phyloP scores from a whole-genome alignment of 2,329 filamentous ascomycete species.

The Fusarium lateritium region DNA sequence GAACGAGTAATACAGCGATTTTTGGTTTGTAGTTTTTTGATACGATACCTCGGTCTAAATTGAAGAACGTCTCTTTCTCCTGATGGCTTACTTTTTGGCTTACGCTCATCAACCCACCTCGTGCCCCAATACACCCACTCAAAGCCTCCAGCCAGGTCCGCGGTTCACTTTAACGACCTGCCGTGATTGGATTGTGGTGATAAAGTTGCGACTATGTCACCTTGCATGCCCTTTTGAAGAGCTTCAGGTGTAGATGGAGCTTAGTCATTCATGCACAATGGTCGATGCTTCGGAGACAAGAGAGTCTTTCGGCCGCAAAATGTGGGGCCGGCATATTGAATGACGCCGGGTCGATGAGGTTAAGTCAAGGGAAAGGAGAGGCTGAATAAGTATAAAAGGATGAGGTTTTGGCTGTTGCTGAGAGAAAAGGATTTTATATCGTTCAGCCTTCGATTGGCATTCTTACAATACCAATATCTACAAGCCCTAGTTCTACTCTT shows the following conservation, averaged over 20 bases:
- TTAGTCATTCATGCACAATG: constrained; percentile 43
- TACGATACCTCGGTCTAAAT: constrained; percentile 42
- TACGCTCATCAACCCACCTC: background rate
- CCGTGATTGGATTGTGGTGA: background rate
- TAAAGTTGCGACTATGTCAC: background rate
- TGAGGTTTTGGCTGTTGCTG: background rate
- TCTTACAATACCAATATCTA: background rate
- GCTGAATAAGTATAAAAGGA: constrained; percentile 19
- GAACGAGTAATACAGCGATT: constrained; percentile 30
- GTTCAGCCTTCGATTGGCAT: background rate
- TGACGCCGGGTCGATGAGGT: background rate
- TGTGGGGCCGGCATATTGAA: background rate
- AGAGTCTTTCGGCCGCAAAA: constrained; percentile 17
- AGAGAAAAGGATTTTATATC: background rate
- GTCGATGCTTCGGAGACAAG: constrained; percentile 30
- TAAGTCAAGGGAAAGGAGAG: background rate
- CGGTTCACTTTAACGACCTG: background rate
- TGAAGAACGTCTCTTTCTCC: constrained; percentile 13
- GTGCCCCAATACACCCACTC: background rate
- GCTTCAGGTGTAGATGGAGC: background rate
- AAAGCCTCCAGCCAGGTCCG: too few relatives aligned
- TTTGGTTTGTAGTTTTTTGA: constrained; percentile 18
- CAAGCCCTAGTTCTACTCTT: background rate
- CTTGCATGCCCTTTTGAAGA: background rate
- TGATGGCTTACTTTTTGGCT: background rate